Evolutionary conservation across 2,329 filamentous ascomycete species (phyloP).

Genomic region (Bipolaris sorokiniana): DNA sequence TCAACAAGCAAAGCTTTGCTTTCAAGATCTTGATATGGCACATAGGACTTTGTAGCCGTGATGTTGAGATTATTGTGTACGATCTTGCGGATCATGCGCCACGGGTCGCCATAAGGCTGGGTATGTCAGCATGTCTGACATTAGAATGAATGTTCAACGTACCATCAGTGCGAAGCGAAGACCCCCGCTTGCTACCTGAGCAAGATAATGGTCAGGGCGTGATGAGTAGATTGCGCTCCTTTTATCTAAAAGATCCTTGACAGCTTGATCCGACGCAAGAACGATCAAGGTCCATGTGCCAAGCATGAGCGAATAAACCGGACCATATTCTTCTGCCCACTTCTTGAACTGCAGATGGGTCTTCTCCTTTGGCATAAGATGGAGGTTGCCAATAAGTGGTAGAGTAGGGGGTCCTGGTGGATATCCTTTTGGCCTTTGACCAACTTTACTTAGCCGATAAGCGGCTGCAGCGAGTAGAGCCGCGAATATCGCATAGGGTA

Average conservation of each 20-base stretch:
- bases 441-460: constrained; percentile 21
- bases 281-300: constrained; percentile 58
- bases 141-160: not conserved
- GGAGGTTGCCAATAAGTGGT: constrained; percentile 60
- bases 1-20: constrained; percentile 61
- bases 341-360: constrained; percentile 57
- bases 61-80: constrained; percentile 30
- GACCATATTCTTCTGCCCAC: constrained; percentile 61
- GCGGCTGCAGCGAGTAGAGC: not conserved
- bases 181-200: constrained; percentile 16
- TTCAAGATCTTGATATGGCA: constrained; percentile 63
- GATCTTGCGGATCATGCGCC: constrained; percentile 29
- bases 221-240: constrained; percentile 58
- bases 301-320: constrained; percentile 59
- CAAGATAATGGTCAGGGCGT: constrained; percentile 45
- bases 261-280: constrained; percentile 52
- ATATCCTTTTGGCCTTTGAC: constrained; percentile 44
- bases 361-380: constrained; percentile 54
- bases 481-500: not conserved
- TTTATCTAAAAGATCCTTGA: constrained; percentile 62
- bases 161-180: constrained; percentile 24
- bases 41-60: constrained; percentile 25
- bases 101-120: constrained; percentile 24
- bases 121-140: not conserved
- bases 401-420: constrained; percentile 61